Base-by-base conservation (phyloP, 805 yeast genomes). In the Lachancea sp. region DNA sequence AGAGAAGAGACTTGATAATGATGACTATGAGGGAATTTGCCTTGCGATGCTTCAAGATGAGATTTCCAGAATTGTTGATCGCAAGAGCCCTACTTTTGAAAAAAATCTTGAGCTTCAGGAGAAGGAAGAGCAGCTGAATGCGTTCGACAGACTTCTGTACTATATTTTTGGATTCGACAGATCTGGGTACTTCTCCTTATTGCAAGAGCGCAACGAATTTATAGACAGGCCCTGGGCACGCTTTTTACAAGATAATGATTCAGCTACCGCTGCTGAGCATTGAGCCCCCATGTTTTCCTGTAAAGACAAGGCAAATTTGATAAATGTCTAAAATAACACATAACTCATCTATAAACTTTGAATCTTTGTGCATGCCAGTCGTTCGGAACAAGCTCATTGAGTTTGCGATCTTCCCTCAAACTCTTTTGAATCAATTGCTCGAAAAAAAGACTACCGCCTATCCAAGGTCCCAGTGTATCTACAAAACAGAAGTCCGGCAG, bases 41-140 rank as follows among this genome's bases (percentile, higher is more conserved):
- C 46, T 42, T 22, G 40, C 44, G 7, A 36, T 55, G 42, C 35
- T 62, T 13, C 49, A 49, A 13, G 52, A 55, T 37, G 55, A 55
- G 8, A 35, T 46, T 9, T 18, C 25, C 11, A 27, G 34, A 16
- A 19, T 33, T 9, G 34, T 35, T 4, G 45, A 46, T 16, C 44
- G 44, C 4, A 43, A 29, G n/a, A 38, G 34, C 29, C 55, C 56
- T 12, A 41, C 39, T 1, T 61, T 59, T 41, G 53, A 56, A 3
- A 49, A 42, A 39, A 62, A 62, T 41, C 46, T 60, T 25, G 63
- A 62, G 36, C 53, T 48, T 36, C 45, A 51, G 19, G 62, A 60
- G 38, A 36, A 53, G 34, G 36, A 41, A 11, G 33, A 41, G 10
- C 20, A 41, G 12, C 36, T 56, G 1, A 43, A 44, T 2, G 36